These are phyloP conservation scores for Lactarius sp. DNA, from an alignment of 768 basidiomycete species.

Conservation along the genomic window DNA sequence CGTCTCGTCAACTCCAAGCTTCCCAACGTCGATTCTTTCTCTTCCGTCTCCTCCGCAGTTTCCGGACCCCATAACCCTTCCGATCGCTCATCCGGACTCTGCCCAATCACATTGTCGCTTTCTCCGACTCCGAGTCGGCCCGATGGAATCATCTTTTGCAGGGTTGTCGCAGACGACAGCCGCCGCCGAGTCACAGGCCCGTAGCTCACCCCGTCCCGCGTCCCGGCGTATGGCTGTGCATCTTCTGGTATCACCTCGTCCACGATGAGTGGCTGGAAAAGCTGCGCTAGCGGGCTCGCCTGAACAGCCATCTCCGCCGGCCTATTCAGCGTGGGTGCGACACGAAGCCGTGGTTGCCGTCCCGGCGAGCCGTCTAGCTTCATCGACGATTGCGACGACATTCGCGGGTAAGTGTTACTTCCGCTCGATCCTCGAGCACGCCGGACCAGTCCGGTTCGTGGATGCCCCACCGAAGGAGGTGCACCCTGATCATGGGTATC, in stretches of 20 bases:
- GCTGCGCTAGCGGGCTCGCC: slow-evolving; percentile 65
- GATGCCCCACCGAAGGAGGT: slow-evolving; percentile 29
- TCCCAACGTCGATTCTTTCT: slow-evolving; percentile 30
- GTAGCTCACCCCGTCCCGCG: slow-evolving; percentile 33
- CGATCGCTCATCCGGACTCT: slow-evolving; percentile 29
- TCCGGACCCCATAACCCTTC: slow-evolving; percentile 11
- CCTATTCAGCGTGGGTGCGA: slow-evolving; percentile 42
- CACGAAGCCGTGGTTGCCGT: slow-evolving; percentile 33
- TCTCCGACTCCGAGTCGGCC: background rate
- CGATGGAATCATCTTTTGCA: slow-evolving; percentile 17
- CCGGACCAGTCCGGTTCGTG: slow-evolving; percentile 33
- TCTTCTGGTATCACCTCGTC: slow-evolving; percentile 43
- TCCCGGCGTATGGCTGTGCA: slow-evolving; percentile 11
- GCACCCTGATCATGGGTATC: slow-evolving; percentile 42
- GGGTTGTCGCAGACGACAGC: slow-evolving; percentile 33
- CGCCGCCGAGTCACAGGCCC: slow-evolving; percentile 40
- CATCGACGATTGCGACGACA: slow-evolving; percentile 12
- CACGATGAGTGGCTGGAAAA: slow-evolving; percentile 63
- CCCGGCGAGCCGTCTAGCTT: slow-evolving; percentile 14
- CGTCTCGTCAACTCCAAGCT: slow-evolving; percentile 34
- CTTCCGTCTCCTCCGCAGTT: slow-evolving; percentile 28
- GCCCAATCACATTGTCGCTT: slow-evolving; percentile 25
- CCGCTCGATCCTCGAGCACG: slow-evolving; percentile 10
- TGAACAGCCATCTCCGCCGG: slow-evolving; percentile 37
- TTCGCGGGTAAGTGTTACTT: slow-evolving; percentile 4